Conservation (phyloP, 306 rosid species). For the Lithocarpus polystachyus region DNA sequence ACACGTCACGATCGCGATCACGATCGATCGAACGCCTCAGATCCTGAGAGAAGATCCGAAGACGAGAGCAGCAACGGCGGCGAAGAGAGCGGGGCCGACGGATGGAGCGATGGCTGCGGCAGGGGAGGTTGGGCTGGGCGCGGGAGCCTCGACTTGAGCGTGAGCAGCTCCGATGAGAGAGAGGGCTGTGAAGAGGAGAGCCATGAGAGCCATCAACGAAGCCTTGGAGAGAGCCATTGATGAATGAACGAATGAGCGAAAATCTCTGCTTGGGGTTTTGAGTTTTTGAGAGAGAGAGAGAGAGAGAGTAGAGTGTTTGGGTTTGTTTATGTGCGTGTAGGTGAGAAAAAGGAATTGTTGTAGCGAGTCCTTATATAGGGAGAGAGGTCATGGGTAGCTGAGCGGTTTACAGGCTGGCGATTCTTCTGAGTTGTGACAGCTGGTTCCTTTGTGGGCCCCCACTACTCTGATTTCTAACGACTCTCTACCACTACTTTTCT, state of each 20-base stretch:
- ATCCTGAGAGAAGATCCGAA: constrained; percentile 66
- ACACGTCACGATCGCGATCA: not conserved
- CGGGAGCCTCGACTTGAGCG: constrained; percentile 59
- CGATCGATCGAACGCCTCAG: constrained; percentile 18
- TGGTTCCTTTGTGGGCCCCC: constrained; percentile 13
- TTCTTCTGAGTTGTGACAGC: constrained; percentile 44
- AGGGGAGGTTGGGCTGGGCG: constrained; percentile 75
- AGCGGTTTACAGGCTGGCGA: constrained; percentile 66
- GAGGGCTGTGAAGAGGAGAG: constrained; percentile 36
- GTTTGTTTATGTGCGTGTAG: too few species aligned
- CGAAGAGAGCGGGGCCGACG: constrained; percentile 33
- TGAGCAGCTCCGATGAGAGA: constrained; percentile 35
- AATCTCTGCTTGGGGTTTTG: not conserved
- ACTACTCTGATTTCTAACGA: too few species aligned
- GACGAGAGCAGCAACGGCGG: constrained; percentile 50
- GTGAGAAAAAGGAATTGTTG: fast-evolving
- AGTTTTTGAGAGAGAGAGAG: not conserved
- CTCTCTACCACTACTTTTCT: too few species aligned
- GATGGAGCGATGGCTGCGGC: constrained; percentile 54
- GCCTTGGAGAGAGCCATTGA: constrained; percentile 62
- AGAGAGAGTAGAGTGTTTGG: too few species aligned
- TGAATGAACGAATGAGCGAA: not conserved
- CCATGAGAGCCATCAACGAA: constrained; percentile 39
- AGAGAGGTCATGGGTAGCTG: constrained; percentile 50
- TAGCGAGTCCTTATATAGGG: constrained; percentile 33